Base-by-base conservation (phyloP, 805 yeast genomes). In the Hanseniaspora meyeri region DNA sequence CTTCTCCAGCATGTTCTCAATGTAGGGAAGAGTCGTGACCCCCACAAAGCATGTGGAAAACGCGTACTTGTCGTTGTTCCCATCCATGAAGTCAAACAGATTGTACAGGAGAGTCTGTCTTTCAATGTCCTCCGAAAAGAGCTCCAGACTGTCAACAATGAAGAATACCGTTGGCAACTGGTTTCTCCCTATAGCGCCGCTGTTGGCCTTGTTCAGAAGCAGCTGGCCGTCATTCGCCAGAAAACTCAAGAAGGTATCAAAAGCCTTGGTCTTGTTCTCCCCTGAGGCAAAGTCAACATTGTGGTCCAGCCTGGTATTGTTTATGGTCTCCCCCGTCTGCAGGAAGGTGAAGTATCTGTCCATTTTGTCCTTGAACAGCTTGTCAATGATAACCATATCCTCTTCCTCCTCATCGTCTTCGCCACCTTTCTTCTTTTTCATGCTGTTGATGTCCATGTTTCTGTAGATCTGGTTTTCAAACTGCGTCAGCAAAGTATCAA, bases 101-200 rank as follows among this genome's bases (percentile, higher is more conserved):
- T 90, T 91, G 66, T 93, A 93, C 5, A 93, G 70, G 51, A 93
- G 72, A 0, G 95, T 85, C 67, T 93, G 98, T 60, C 87, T 82
- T 14, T 77, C 74, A 57, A 79, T 82, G 12, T 12, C 73, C 19
- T 45, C 72, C 0, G 95, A 83, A 70, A 84, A 93, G 40, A 75
- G 73, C 55, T 93, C 97, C 57, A 91, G 78, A 63, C 90, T 95
- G 57, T 93, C 97, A 57, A 93, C 78, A 2, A 88, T 70, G 62
- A 93, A 83, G 0, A 93, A 70, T 3, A 93, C 77, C 0, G 95
- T 53, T 16, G 57, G 57, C 6, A 53, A 29, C 20, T 53, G 79
- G 27, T 82, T 72, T 42, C 70, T 63, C 7, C 65, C 62, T 9
- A 59, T 58, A 32, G 39, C 2, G 11, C 24, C 6, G 4, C 62